Evolutionary conservation across 257 asterid species (phyloP), one percentile per base, ranked within the genome.

Genomic region (Petrea volubilis): DNA sequence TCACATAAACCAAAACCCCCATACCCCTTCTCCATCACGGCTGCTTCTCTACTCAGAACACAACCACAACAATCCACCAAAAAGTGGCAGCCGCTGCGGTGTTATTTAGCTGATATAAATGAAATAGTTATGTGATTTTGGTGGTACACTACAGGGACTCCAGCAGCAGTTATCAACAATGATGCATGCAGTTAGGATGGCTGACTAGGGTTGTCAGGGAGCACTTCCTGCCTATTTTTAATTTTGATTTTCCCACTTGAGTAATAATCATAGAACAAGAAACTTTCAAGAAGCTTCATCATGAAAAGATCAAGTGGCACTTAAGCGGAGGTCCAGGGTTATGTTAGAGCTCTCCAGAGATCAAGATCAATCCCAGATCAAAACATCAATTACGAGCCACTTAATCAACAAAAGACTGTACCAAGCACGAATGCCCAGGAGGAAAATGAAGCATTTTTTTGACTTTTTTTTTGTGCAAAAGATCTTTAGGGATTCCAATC

Each of bases 361-460:
- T 55, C 36, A 40, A 4, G 43, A 41, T 18, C 24, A 67, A 5
- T 21, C 12, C 18, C 18, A n/a, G 25, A 43, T 44, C 25, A 68
- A 18, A 63, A 59, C 36, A 60, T 46, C 28, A 52, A 52, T 40
- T 23, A 40, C 34, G 28, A 77, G 67, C 64, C 67, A 68, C 7
- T 31, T 34, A 57, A 36, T 52, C 53, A 71, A 71, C 52, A 41
- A n/a, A 59, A 47, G n/a, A 62, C 36, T 44, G 3, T 56, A 47
- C 12, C 23, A 24, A 5, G 40, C 69, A 57, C 15, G 4, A 28
- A 72, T 53, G 56, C 4, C 44, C 72, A 50, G 50, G 46, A 47
- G 58, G 29, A 65, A 14, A 31, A 40, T 28, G 34, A 34, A 64
- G 13, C n/a, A 2, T 23, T 38, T 4, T 3, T 34, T 6, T 43